Evolutionary conservation across 2,329 filamentous ascomycete species (phyloP).

Genomic region (Botrytis medusae): DNA sequence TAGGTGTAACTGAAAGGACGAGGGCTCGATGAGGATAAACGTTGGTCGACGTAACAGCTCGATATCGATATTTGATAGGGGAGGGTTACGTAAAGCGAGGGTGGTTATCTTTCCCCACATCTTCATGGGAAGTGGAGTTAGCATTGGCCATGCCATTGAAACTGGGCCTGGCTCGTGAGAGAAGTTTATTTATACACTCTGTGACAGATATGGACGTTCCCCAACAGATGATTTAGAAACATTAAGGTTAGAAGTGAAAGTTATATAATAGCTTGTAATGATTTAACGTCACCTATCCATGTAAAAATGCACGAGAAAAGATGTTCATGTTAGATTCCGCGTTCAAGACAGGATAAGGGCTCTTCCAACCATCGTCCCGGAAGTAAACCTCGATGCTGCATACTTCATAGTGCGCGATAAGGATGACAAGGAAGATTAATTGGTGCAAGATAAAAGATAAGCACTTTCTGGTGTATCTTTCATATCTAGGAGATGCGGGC

Average conservation of each 20-base stretch:
- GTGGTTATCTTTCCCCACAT: constrained; percentile 17
- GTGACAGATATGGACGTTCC: neutral
- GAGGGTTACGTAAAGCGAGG: constrained; percentile 3
- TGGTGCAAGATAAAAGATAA: constrained; percentile 9
- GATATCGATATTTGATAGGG: constrained; percentile 2
- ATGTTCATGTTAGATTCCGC: neutral
- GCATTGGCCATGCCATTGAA: neutral
- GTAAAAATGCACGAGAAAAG: neutral
- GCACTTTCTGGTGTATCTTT: neutral
- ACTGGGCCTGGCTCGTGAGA: neutral
- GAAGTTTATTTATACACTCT: constrained; percentile 1
- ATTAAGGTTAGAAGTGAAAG: neutral
- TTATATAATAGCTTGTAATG: neutral
- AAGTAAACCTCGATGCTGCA: neutral
- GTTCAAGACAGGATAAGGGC: neutral
- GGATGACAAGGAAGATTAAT: neutral
- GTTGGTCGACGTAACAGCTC: neutral
- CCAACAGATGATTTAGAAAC: neutral
- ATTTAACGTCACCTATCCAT: neutral
- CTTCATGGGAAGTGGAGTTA: constrained; percentile 1
- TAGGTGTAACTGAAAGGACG: neutral
- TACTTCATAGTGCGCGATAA: constrained; percentile 4
- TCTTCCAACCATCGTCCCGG: neutral
- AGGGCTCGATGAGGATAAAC: neutral
- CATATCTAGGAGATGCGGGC: neutral